These are phyloP conservation scores for Fusarium coicis DNA, from an alignment of 2,329 filamentous ascomycete species.

Conservation along the genomic window DNA sequence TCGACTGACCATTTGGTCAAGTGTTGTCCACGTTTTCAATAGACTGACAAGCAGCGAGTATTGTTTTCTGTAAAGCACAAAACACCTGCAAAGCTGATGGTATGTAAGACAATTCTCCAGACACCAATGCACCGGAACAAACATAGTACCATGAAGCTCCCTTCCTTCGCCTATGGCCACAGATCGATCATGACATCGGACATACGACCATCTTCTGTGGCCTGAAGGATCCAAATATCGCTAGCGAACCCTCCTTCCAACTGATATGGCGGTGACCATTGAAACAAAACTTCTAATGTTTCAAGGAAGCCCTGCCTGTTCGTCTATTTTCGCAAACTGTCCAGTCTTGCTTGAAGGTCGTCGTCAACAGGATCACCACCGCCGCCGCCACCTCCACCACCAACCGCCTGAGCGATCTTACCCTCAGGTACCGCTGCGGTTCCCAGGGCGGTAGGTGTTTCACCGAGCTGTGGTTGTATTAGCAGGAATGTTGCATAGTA, in stretches of 20 bases:
- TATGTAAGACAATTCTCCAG: slow-evolving; percentile 39
- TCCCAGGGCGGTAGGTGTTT: slow-evolving; percentile 87
- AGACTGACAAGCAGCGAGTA: background rate
- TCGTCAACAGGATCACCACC: slow-evolving; percentile 78
- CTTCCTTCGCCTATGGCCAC: background rate
- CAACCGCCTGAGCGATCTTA: slow-evolving; percentile 87
- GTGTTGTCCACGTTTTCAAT: background rate
- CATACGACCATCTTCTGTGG: background rate
- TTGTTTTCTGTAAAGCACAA: slow-evolving; percentile 31
- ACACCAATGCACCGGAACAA: slow-evolving; percentile 42
- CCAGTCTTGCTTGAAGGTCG: slow-evolving; percentile 91
- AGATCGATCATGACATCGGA: background rate
- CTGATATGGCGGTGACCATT: background rate
- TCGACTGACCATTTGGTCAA: background rate
- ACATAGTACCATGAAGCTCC: slow-evolving; percentile 25
- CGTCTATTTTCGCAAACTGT: slow-evolving; percentile 76
- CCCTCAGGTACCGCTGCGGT: slow-evolving; percentile 77
- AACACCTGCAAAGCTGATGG: slow-evolving; percentile 28
- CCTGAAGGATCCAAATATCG: background rate
- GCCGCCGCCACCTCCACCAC: slow-evolving; percentile 63
- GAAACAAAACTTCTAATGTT: background rate
- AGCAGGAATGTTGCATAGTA: slow-evolving; percentile 38
- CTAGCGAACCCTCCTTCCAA: background rate
- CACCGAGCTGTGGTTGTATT: slow-evolving; percentile 75
- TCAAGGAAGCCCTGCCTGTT: background rate